Base-by-base conservation (phyloP, 2,329 filamentous ascomycete genomes). In the Alternaria sp. region DNA sequence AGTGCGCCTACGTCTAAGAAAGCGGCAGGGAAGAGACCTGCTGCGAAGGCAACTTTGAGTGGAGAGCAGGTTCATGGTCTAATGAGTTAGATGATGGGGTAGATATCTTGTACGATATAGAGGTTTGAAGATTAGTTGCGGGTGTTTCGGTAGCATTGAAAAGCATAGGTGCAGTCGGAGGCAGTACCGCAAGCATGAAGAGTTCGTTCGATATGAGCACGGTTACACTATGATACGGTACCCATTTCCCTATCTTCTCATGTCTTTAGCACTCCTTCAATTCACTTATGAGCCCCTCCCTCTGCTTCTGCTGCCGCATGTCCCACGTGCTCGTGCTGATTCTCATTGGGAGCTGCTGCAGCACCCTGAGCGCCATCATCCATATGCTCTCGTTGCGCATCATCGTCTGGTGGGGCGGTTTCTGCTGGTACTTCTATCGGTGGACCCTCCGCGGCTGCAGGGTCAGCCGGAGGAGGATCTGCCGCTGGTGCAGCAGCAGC, bases 51-150 rank as follows among this genome's bases (percentile, higher is more conserved):
- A 13, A 66, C 62, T n/a, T 15, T 74, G 61, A 75, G 69, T 59
- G 65, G 67, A 13, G 73, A 76, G 63, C 71, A 73, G 59, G 66
- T 73, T 0, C 66, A 74, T 30, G 74, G 69, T 1, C 40, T 75
- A 53, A 74, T 75, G 73, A 65, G 67, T 40, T 74, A 61, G 28
- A 52, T 12, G 3, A 13, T 36, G 9, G 7, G 19, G 44, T 3
- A 15, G 3, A 36, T 2, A 25, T 3, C 7, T 15, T 52, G 28
- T 40, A 40, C 19, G 19, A 52, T 25, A 25, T 9, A 17, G 25
- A 17, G 46, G 9, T 19, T 13, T 11, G 25, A 28, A 28, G 8
- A 49, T 19, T 49, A 49, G 46, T 7, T 13, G 15, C 6, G n/a
- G n/a, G 46, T 12, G 30, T 52, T 40, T 12, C 10, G n/a, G 19